These are phyloP conservation scores for Nicotiana tabacum DNA, from an alignment of 257 asterid species.

Conservation along the genomic window DNA sequence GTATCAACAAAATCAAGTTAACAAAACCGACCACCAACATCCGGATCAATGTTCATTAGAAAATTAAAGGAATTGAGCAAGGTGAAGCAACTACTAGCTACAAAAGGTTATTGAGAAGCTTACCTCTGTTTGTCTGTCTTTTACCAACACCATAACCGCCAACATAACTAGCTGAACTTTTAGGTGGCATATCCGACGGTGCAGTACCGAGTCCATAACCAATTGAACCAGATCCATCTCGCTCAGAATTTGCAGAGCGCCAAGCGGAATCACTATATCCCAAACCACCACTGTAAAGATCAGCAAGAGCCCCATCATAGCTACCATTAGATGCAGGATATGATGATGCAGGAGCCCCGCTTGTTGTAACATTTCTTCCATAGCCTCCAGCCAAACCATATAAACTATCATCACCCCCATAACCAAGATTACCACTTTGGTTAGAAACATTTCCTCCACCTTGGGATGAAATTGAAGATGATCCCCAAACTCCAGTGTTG, in stretches of 20 bases:
- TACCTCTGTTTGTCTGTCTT: slow-evolving; percentile 20
- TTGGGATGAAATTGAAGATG: slow-evolving; percentile 18
- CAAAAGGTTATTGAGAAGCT: slow-evolving; percentile 9
- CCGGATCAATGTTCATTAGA: background rate
- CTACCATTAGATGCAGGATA: slow-evolving; percentile 23
- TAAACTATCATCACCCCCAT: slow-evolving; percentile 19
- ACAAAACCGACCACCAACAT: background rate
- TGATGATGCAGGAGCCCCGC: slow-evolving; percentile 11
- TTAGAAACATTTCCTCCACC: slow-evolving; percentile 18
- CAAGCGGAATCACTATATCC: slow-evolving; percentile 20
- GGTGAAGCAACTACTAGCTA: background rate
- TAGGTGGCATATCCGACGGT: slow-evolving; percentile 18
- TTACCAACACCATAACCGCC: slow-evolving; percentile 20
- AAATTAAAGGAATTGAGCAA: slow-evolving; percentile 5
- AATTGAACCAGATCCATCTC: slow-evolving; percentile 22
- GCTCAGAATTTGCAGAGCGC: slow-evolving; percentile 18
- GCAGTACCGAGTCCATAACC: slow-evolving; percentile 13
- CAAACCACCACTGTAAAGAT: slow-evolving; percentile 16
- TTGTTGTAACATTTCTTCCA: slow-evolving; percentile 22
- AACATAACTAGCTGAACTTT: slow-evolving; percentile 22
- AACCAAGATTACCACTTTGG: slow-evolving; percentile 22
- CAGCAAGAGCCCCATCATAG: slow-evolving; percentile 25
- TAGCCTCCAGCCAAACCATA: slow-evolving; percentile 18
- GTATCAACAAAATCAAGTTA: background rate
- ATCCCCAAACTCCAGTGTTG: slow-evolving; percentile 24